Base-by-base conservation (phyloP, 2,329 filamentous ascomycete species). In the Raffaelea arxii region DNA sequence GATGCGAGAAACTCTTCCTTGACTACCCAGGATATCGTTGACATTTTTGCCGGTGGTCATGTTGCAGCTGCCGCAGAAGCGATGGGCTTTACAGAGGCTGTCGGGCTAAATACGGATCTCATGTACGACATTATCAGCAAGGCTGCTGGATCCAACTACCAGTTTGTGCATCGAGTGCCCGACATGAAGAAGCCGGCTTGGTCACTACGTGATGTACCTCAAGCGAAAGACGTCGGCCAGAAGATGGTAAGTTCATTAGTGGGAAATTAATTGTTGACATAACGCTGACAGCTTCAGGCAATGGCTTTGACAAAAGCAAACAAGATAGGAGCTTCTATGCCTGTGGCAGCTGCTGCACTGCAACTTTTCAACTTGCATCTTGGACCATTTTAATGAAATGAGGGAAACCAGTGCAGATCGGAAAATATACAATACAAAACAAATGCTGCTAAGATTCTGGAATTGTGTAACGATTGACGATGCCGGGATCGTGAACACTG, bases 91-190 rank as follows among this genome's bases (percentile, higher is more conserved):
- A 65, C 67, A 3, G 56, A 60, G 18, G 55, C 54, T 44, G 65
- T 70, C 23, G 60, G 60, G 3, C 58, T 72, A 27, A 67, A 71
- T 38, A 58, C 71, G 18, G 65, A 70, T 27, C 67, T 70, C 55
- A 64, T 71, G 2, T 62, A 65, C 42, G 66, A 68, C 35, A 60
- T 72, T 41, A 72, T 67, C 51, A 56, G 66, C 51, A 66, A 70
- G 48, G 69, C 69, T 1, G 69, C 69, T 0, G 69, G 69, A 6
- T 36, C 32, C 7, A 36, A 36, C 32, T 16, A 18, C 14, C 32
- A 36, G 16, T 36, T 36, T 36, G 32, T 36, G 6, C 14, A 36
- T 12, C 7, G 19, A n/a, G 32, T 36, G 32, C 32, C 32, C 7
- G 16, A 6, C 7, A 36, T 36, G 32, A 36, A 36, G 32, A 36